These are phyloP conservation scores for Lentinula novae-zelandiae DNA, from an alignment of 1,284 basidiomycete genomes.

Conservation along the genomic window DNA sequence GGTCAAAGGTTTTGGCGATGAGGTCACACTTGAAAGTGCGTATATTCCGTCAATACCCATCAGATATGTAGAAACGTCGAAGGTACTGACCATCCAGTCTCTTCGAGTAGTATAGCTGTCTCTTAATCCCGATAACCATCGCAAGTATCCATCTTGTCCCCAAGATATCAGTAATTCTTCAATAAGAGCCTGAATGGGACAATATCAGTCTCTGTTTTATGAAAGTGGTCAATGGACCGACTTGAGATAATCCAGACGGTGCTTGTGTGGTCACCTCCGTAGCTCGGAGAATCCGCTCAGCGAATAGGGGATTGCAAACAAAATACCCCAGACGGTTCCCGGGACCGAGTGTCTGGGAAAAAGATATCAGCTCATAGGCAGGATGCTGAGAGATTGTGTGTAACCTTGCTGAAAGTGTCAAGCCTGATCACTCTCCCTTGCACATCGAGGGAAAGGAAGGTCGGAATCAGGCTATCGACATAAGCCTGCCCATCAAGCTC, in stretches of 20 bases:
- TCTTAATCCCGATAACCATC: constrained; percentile 14
- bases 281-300: constrained; percentile 29
- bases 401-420: constrained; percentile 31
- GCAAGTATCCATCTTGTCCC: constrained; percentile 14
- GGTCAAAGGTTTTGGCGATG: constrained; percentile 14
- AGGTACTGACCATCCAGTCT: constrained; percentile 12
- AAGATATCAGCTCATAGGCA: background rate
- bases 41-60: background rate
- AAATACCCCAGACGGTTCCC: constrained; percentile 59
- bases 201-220: background rate
- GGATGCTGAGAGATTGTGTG: background rate
- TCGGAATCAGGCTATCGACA: constrained; percentile 36
- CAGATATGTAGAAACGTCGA: background rate
- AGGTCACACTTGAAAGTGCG: constrained; percentile 11
- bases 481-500: constrained; percentile 52
- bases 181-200: constrained; percentile 6
- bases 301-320: constrained; percentile 39
- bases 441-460: constrained; percentile 46
- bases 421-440: constrained; percentile 50
- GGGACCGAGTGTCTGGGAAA: constrained; percentile 41
- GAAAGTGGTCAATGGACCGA: background rate
- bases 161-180: constrained; percentile 12
- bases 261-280: constrained; percentile 16
- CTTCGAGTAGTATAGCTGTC: constrained; percentile 11
- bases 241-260: constrained; percentile 15